Evolutionary conservation across 176 grass and related monocot genomes (phyloP).

Genomic region (Bonia amplexicaulis): DNA sequence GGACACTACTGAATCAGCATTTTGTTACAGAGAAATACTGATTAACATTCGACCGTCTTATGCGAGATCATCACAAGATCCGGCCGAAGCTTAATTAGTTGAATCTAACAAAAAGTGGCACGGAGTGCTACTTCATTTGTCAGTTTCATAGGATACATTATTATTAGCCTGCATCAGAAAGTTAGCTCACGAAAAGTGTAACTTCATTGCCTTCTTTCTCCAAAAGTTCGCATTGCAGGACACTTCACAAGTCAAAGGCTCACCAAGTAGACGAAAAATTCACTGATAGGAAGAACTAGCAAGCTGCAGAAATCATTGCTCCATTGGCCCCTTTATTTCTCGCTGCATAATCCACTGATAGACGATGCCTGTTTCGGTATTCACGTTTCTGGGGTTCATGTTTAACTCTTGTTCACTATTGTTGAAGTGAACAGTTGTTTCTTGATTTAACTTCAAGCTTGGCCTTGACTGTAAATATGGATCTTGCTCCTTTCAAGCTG

Average conservation of each 20-base stretch:
- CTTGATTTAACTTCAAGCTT: neutral
- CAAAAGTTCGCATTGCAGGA: conserved; percentile 31
- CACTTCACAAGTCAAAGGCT: conserved; percentile 15
- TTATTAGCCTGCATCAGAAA: conserved; percentile 29
- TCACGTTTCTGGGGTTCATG: neutral
- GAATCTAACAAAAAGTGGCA: conserved; percentile 45
- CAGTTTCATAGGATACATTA: conserved; percentile 36
- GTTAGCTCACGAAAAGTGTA: conserved; percentile 34
- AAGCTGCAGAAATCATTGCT: neutral
- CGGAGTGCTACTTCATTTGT: conserved; percentile 34
- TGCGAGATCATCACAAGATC: neutral
- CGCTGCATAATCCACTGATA: neutral
- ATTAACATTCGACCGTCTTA: neutral
- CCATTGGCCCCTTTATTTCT: neutral
- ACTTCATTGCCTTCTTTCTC: conserved; percentile 27
- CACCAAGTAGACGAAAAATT: neutral
- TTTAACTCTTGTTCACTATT: neutral
- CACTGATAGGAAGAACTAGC: neutral
- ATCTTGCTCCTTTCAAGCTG: conserved; percentile 71
- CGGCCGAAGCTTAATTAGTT: conserved; percentile 3
- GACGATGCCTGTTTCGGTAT: neutral
- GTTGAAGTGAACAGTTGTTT: conserved; percentile 12
- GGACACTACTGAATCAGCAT: neutral
- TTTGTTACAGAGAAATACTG: neutral
- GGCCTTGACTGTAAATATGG: conserved; percentile 30